Percentiles rank a stretch among this genome's conserved stretches.
These are phyloP conservation scores for Lodderomyces elongisporus DNA, from an alignment of 1,139 yeast genomes.

Conservation along the genomic window DNA sequence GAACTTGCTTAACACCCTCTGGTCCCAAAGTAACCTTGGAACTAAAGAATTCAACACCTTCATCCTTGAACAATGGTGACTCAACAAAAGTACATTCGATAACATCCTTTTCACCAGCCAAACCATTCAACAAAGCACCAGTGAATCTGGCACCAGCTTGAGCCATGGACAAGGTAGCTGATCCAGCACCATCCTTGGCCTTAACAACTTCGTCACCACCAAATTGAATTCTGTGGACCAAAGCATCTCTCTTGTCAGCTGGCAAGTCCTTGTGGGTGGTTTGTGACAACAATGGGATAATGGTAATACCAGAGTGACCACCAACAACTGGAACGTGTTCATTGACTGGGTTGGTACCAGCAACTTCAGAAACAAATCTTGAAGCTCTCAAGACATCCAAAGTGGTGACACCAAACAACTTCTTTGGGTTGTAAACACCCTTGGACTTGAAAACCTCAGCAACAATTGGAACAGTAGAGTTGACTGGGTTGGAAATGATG, in stretches of 20 bases:
- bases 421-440: constrained; percentile 73
- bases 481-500: constrained; percentile 91
- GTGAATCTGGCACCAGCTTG: constrained; percentile 87
- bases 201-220: constrained; percentile 97
- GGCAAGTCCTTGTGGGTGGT: constrained; percentile 46
- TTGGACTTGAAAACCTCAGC: constrained; percentile 76
- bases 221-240: constrained; percentile 85
- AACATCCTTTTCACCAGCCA: constrained; percentile 45
- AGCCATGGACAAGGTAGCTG: constrained; percentile 95
- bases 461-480: constrained; percentile 91
- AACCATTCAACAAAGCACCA: constrained; percentile 53
- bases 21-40: constrained; percentile 58
- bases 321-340: constrained; percentile 83
- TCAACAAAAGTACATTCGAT: constrained; percentile 52
- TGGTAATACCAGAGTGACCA: constrained; percentile 95
- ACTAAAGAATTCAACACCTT: constrained; percentile 56
- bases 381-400: constrained; percentile 87
- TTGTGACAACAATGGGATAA: constrained; percentile 81
- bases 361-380: constrained; percentile 64
- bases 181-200: constrained; percentile 93
- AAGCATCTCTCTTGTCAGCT: constrained; percentile 56
- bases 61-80: constrained; percentile 43
- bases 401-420: constrained; percentile 88
- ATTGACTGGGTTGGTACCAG: constrained; percentile 51
- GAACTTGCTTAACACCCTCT: constrained; percentile 54